Base-by-base conservation (phyloP, 2,329 filamentous ascomycete genomes). In the Aureobasidium sp. region DNA sequence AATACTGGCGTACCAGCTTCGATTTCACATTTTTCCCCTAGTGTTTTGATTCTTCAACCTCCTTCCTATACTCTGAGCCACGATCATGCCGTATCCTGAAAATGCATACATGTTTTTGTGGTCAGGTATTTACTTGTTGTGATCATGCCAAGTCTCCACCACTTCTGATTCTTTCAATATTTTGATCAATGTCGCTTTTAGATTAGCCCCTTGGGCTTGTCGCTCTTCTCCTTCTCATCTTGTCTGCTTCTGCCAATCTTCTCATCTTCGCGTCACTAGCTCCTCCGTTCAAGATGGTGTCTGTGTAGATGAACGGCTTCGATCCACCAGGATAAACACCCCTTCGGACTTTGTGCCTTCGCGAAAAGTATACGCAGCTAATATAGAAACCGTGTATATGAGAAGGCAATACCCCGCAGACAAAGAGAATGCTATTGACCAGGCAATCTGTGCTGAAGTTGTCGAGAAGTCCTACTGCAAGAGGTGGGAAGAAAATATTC, bases 361-460 rank as follows among this genome's bases (percentile, higher is more conserved):
- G 57, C 17, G 44, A 50, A 6, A 76, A 77, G 64, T 76, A 78
- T 0, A 71, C 72, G 62, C 71, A 71, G 34, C 68, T 71, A 56
- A 77, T 70, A 65, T 76, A 77, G 66, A 77, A 77, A 44, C 72
- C 75, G 63, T 78, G 75, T 5, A 76, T 66, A 61, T 77, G 74
- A 4, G 69, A 71, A 2, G 75, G 76, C 8, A 77, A 70, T 26
- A 77, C 70, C 8, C 73, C 75, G n/a, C 73, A 70, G 37, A 77
- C 55, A 66, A 77, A 77, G 39, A 77, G 68, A 41, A 71, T 48
- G 68, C 73, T 73, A 64, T 76, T 77, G 43, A 77, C 64, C 46
- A 73, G 59, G 34, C 68, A 69, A 63, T 77, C 75, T 60, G 65
- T 69, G 12, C 71, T 71, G 13, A 69, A 67, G 5, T 75, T 75